These are phyloP conservation scores for Sphaerulina vaccinii DNA, from an alignment of 2,329 filamentous ascomycete genomes.

Conservation along the genomic window DNA sequence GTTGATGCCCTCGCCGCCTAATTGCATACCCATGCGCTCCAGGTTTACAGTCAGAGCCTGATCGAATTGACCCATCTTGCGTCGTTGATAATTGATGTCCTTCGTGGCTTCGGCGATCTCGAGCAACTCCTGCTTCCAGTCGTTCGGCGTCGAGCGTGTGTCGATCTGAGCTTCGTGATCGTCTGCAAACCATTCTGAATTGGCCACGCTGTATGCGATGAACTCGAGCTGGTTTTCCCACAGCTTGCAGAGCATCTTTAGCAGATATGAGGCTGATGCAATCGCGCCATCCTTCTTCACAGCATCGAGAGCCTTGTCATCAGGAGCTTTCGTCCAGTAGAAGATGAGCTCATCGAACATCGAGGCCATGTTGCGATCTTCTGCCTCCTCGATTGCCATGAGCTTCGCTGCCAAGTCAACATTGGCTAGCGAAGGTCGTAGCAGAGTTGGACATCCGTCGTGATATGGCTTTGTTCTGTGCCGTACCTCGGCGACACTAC, in stretches of 20 bases:
- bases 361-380: constrained; percentile 13
- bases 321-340: constrained; percentile 19
- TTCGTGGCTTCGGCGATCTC: constrained; percentile 20
- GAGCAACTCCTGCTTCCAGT: constrained; percentile 25
- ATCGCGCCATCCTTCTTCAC: constrained; percentile 4
- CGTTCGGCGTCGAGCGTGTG: constrained; percentile 6
- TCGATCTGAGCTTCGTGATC: constrained; percentile 24
- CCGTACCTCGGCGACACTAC: constrained; percentile 5
- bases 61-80: constrained; percentile 26
- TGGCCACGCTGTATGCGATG: constrained; percentile 16
- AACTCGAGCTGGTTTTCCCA: constrained; percentile 25
- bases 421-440: constrained; percentile 4
- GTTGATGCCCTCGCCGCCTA: constrained; percentile 10
- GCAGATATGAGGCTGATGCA: constrained; percentile 21
- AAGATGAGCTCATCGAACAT: constrained; percentile 20
- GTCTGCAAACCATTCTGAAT: constrained; percentile 27
- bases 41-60: constrained; percentile 25
- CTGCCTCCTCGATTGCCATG: background rate
- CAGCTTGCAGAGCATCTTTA: constrained; percentile 21
- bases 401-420: background rate
- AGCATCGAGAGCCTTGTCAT: background rate
- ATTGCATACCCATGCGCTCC: constrained; percentile 24
- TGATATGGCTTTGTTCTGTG: constrained; percentile 19
- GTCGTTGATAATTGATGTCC: constrained; percentile 27
- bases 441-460: constrained; percentile 15